phyloP scores from a whole-genome alignment of 78 protist species.

The Paratrimastix pyriformis region DNA sequence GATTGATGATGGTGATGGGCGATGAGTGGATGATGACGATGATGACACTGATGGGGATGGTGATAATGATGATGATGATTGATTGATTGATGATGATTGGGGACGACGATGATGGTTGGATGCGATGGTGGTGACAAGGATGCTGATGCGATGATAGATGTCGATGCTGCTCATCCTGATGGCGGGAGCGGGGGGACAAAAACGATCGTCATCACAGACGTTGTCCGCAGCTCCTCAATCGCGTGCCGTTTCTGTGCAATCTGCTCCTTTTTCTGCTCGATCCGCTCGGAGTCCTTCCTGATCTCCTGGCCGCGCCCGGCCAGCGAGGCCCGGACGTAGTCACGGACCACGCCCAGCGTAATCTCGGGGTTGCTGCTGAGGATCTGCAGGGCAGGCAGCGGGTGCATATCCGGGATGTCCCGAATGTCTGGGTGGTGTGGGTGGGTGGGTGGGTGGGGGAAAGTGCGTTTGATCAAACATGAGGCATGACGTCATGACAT shows the following conservation, averaged over 20 bases:
- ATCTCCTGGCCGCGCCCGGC: not conserved
- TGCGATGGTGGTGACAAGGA: too few relatives aligned
- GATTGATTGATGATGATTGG: not conserved
- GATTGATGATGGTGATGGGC: too few relatives aligned
- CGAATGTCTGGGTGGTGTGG: slow-evolving; percentile 9
- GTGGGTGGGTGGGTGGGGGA: too few relatives aligned
- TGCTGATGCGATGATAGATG: too few relatives aligned
- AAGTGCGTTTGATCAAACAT: too few relatives aligned
- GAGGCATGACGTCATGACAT: too few relatives aligned
- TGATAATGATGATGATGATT: not conserved
- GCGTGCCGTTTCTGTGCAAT: slow-evolving; percentile 25
- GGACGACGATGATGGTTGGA: too few relatives aligned
- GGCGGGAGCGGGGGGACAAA: too few relatives aligned
- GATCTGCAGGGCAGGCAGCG: slow-evolving; percentile 1
- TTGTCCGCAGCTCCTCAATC: slow-evolving; percentile 38
- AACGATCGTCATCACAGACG: too few relatives aligned
- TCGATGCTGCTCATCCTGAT: too few relatives aligned
- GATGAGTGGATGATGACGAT: too few relatives aligned
- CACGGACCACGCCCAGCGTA: not conserved
- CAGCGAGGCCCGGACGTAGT: not conserved
- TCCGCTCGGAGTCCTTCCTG: not conserved
- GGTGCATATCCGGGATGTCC: not conserved
- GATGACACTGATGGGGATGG: too few relatives aligned
- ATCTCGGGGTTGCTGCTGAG: not conserved
- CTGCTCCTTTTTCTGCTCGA: not conserved